Evolutionary conservation across 305 asterid species (phyloP).

Genomic region (Solanum hybrid): DNA sequence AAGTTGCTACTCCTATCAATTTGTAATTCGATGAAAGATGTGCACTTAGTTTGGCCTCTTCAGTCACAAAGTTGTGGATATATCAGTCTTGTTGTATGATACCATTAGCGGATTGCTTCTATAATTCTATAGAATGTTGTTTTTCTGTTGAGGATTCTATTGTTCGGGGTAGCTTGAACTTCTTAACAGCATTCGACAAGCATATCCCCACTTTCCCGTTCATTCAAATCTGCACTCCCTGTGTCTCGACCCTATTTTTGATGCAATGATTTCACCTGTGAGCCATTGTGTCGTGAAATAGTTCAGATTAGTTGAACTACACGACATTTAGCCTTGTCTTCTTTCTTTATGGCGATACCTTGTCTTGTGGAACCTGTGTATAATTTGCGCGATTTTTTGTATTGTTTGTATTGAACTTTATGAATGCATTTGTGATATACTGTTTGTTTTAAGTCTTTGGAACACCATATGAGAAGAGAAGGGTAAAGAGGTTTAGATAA

Average conservation of each 20-base stretch:
- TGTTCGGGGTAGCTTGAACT: conserved; percentile 55
- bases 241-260: conserved; percentile 35
- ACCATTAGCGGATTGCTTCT: neutral
- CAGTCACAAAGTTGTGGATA: conserved; percentile 19
- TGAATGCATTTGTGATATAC: neutral
- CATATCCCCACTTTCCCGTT: neutral
- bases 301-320: conserved; percentile 88
- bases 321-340: conserved; percentile 27
- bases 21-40: conserved; percentile 66
- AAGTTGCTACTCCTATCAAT: conserved; percentile 8
- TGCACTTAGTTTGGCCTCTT: conserved; percentile 78
- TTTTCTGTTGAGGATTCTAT: conserved; percentile 42
- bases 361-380: conserved; percentile 89
- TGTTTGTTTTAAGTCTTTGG: neutral
- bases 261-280: conserved; percentile 44
- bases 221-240: neutral
- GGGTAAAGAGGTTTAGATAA: neutral
- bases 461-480: neutral
- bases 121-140: neutral
- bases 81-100: no score
- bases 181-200: neutral
- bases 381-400: conserved; percentile 18
- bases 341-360: conserved; percentile 49
- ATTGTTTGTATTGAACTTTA: neutral
- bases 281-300: conserved; percentile 47